These are phyloP conservation scores for Lactarius hengduanensis DNA, from an alignment of 768 basidiomycete genomes.

Conservation along the genomic window DNA sequence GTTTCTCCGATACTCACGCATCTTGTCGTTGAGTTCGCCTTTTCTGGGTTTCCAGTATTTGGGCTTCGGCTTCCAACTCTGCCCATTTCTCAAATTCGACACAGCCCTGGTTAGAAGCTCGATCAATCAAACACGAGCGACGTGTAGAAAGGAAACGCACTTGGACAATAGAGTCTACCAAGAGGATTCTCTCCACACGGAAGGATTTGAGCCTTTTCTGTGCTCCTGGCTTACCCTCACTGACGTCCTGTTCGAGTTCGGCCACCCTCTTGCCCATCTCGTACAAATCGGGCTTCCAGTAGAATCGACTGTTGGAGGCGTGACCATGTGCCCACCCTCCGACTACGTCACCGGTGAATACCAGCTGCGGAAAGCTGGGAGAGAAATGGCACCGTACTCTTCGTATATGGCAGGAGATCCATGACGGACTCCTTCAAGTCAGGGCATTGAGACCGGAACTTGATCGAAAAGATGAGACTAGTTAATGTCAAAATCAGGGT, in stretches of 20 bases:
- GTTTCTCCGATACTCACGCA: conserved; percentile 6
- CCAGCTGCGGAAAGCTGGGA: too few species aligned
- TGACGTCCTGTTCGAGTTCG: conserved; percentile 15
- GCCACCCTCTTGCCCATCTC: conserved; percentile 13
- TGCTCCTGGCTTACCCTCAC: conserved; percentile 19
- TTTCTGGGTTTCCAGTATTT: neutral
- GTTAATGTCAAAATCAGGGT: neutral
- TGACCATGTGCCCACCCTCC: conserved; percentile 26
- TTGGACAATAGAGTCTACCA: conserved; percentile 17
- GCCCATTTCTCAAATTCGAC: conserved; percentile 22
- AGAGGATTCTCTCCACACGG: conserved; percentile 21
- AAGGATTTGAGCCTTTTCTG: conserved; percentile 17
- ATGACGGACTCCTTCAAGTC: conserved; percentile 25
- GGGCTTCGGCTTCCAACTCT: neutral
- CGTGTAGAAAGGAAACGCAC: neutral
- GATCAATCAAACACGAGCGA: neutral
- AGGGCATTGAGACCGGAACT: conserved; percentile 19
- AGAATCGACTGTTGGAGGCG: conserved; percentile 20
- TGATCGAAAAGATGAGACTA: conserved; percentile 21
- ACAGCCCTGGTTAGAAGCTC: conserved; percentile 16
- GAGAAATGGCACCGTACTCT: conserved; percentile 6
- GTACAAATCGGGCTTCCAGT: conserved; percentile 25
- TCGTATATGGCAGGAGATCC: conserved; percentile 26
- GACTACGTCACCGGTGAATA: conserved; percentile 11
- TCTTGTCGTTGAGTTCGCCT: conserved; percentile 4